These are phyloP conservation scores for Gossypium schwendimanii DNA, from an alignment of 441 rosid genomes.

Conservation along the genomic window DNA sequence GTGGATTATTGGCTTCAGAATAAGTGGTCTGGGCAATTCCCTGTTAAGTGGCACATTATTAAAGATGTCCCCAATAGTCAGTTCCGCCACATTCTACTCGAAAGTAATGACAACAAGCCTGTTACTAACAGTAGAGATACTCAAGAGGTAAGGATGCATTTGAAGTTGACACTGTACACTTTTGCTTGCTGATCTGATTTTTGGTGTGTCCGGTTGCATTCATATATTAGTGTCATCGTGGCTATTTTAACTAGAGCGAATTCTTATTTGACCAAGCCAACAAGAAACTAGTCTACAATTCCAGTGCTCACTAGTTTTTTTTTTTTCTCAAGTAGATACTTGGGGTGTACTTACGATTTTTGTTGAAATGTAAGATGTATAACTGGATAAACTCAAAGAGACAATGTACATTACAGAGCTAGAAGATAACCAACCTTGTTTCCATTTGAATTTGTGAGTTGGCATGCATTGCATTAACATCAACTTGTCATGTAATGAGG, in stretches of 20 bases:
- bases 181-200: neutral
- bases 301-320: neutral
- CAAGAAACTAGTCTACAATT: neutral
- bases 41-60: constrained; percentile 41
- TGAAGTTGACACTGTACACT: neutral
- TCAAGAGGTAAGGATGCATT: constrained; percentile 39
- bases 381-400: neutral
- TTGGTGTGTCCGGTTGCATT: neutral
- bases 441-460: neutral
- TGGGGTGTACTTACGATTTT: neutral
- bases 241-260: constrained; percentile 1
- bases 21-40: constrained; percentile 54
- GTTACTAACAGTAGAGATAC: constrained; percentile 56
- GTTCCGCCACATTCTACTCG: constrained; percentile 45
- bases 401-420: neutral
- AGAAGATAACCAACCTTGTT: neutral
- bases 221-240: neutral
- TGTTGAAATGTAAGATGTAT: neutral
- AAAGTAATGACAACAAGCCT: constrained; percentile 47
- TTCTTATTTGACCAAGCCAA: neutral
- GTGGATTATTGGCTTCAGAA: constrained; percentile 52
- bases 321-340: neutral
- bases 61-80: constrained; percentile 48
- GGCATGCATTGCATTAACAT: neutral
- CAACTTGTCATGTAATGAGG: neutral